Evolutionary conservation across 306 rosid species (phyloP).

Genomic region (Purshia tridentata): DNA sequence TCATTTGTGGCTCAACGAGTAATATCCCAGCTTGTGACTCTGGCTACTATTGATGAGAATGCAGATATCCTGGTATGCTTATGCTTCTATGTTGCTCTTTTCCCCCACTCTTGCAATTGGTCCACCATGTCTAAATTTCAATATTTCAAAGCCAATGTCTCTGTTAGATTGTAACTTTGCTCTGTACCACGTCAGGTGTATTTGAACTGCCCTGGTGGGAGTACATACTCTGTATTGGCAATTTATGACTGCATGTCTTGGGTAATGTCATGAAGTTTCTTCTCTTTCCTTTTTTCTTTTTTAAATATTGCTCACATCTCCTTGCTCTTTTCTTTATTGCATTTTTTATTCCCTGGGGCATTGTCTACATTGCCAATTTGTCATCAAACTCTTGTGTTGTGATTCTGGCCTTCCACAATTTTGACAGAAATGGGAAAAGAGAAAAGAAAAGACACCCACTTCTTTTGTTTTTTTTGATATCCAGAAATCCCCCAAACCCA

Average conservation of each 20-base stretch:
- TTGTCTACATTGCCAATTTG: not conserved
- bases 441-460: too few species aligned
- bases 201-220: slow-evolving; percentile 95
- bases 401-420: not conserved
- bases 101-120: slow-evolving; percentile 3
- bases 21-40: slow-evolving; percentile 90
- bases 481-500: too few species aligned
- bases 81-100: slow-evolving; percentile 17
- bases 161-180: slow-evolving; percentile 5
- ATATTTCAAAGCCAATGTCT: not conserved
- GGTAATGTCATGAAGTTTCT: slow-evolving; percentile 50
- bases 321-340: not conserved
- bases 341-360: not conserved
- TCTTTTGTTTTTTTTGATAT: too few species aligned
- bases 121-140: slow-evolving; percentile 16
- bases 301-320: slow-evolving; percentile 1
- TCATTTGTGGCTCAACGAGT: slow-evolving; percentile 89
- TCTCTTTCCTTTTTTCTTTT: not conserved
- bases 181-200: slow-evolving; percentile 58
- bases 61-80: slow-evolving; percentile 79
- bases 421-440: too few species aligned
- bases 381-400: not conserved
- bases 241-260: slow-evolving; percentile 99
- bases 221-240: slow-evolving; percentile 87
- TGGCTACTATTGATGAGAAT: slow-evolving; percentile 76